Percentiles rank a stretch among this genome's conserved stretches.
phyloP scores from a whole-genome alignment of 768 basidiomycete genomes.

The Kwoniella sp. region DNA sequence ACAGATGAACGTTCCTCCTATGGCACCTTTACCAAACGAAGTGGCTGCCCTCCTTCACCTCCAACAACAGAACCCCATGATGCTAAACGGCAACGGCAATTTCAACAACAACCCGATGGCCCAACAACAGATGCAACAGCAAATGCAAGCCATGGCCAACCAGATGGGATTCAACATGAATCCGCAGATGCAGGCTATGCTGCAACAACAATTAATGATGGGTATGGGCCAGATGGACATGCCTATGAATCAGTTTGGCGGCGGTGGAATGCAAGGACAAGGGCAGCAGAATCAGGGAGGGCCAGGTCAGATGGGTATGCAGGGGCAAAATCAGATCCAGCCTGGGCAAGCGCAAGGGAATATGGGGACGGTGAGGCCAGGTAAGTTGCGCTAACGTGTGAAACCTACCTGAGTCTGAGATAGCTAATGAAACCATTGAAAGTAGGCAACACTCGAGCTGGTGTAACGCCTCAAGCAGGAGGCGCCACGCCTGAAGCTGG shows the following conservation, averaged over 20 bases:
- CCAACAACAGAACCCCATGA: constrained; percentile 14
- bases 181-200: constrained; percentile 72
- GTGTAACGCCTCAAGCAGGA: constrained; percentile 9
- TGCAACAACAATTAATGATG: constrained; percentile 35
- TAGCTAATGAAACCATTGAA: constrained; percentile 1
- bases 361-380: constrained; percentile 1
- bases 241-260: constrained; percentile 20
- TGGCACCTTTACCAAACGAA: constrained; percentile 20
- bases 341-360: background rate
- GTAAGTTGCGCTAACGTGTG: background rate
- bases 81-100: constrained; percentile 10
- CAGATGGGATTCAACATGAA: constrained; percentile 68
- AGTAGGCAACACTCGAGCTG: constrained; percentile 14
- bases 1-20: constrained; percentile 21
- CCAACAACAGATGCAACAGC: constrained; percentile 16
- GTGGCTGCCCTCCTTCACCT: constrained; percentile 25
- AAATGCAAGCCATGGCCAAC: constrained; percentile 60
- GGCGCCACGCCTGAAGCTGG: constrained; percentile 1
- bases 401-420: no score
- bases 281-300: constrained; percentile 4
- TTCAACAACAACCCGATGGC: constrained; percentile 10
- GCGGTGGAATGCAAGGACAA: constrained; percentile 57
- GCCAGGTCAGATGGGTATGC: constrained; percentile 7
- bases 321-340: constrained; percentile 25
- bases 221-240: constrained; percentile 68